Evolutionary conservation across 164 flowering plant species (phyloP), one percentile per base, ranked within the genome.

Genomic region (Santalum album): DNA sequence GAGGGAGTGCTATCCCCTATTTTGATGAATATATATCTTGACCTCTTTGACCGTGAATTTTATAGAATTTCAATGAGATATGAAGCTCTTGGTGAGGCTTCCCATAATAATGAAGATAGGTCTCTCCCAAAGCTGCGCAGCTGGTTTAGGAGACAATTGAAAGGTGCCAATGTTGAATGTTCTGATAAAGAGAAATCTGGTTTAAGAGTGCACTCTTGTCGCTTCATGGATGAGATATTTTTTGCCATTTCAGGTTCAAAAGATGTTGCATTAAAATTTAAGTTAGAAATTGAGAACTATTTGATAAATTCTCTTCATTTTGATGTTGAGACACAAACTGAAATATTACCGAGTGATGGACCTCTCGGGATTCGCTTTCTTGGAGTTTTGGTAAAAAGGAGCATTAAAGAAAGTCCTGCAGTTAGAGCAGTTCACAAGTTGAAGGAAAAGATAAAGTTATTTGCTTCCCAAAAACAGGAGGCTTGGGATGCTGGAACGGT

Each of bases 1-100:
- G 98, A 92, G 64, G 98, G 96, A 35, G 72, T 79, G 1, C 60
- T 92, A 56, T 81, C 87, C n/a, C 91, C 96, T 52, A 79, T 89
- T 54, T 66, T 92, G 57, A 81, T 82, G 74, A 89, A 92, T 64
- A 73, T 92, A 46, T 92, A 84, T 72, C 91, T 92, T 59, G 87
- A 76, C 56, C 74, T 66, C 25, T 80, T 92, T 65, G 96, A 92
- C 59, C 68, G 58, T 20, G 91, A 89, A 57, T 56, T 92, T 32
- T 74, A 64, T 55, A 76, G 70, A 55, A 52, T 85, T 64, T 77
- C 84, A 32, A 71, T 89, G 84, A 83, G 64, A 56, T 83, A 84
- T 69, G 96, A 92, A 69, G 85, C 82, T 72, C 76, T 83, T 25
- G 49, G 54, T 65, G 38, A 63, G 0, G 48, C 54, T 42, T 25